Conservation (phyloP, 2,329 filamentous ascomycete genomes). For the Penicillium glabrum region DNA sequence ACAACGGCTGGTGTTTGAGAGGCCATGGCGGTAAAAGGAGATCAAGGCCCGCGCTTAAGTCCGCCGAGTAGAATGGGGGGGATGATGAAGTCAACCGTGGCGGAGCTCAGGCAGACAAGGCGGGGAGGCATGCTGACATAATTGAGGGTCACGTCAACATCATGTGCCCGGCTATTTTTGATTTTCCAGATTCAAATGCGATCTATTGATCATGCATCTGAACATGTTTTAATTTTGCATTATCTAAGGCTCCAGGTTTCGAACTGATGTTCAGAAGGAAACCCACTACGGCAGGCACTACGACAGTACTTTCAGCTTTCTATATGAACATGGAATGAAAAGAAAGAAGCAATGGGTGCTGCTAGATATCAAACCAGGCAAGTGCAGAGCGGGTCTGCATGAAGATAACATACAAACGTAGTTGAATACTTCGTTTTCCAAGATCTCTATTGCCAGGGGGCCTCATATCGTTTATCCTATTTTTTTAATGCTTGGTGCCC, state of each 20-base stretch:
- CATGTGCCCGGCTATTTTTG: background rate
- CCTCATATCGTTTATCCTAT: background rate
- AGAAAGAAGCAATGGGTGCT: background rate
- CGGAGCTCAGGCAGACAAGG: slow-evolving; percentile 29
- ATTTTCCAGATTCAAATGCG: background rate
- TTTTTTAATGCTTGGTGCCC: background rate
- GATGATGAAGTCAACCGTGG: slow-evolving; percentile 21
- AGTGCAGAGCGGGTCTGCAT: background rate
- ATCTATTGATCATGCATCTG: background rate
- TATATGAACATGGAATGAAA: background rate
- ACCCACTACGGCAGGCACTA: background rate
- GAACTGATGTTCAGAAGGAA: background rate
- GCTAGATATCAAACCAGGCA: background rate
- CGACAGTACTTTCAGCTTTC: background rate
- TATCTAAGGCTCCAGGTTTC: background rate
- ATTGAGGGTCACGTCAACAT: slow-evolving; percentile 6
- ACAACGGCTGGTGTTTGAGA: slow-evolving; percentile 99
- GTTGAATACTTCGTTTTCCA: background rate
- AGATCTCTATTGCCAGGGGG: background rate
- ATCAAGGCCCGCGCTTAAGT: slow-evolving; percentile 11
- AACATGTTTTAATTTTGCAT: background rate
- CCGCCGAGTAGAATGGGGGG: slow-evolving; percentile 7
- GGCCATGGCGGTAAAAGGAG: slow-evolving; percentile 64
- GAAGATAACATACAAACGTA: background rate
- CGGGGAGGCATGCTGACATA: slow-evolving; percentile 25